Base-by-base conservation (phyloP, 164 flowering plant species). In the Buxus sempervirens region DNA sequence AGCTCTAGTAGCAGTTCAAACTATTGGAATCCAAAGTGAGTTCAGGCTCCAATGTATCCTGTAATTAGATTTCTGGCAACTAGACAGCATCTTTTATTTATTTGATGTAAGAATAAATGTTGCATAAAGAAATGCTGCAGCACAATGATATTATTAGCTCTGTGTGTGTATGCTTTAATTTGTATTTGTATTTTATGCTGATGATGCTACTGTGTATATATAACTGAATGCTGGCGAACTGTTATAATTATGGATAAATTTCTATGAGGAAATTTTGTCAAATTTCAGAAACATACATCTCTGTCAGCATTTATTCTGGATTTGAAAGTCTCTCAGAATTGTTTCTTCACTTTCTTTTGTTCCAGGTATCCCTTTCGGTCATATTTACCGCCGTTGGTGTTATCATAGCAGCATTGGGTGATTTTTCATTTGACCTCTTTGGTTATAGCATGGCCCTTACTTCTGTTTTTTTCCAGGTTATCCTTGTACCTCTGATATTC, bases 381-480 rank as follows among this genome's bases (percentile, higher is more conserved):
- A 48, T 88, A 45, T 67, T 91, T 62, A 93, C 81, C 59, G 97
- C 96, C 69, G 76, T 85, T 53, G 98, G 98, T 28, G 94, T 89
- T 66, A 42, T 93, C 65, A 82, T 96, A 64, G 99, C 99, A 60
- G 98, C 98, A 8, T 62, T 96, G 15, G 99, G 99, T 63, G 99
- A 96, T 78, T 91, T 96, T 80, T 93, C 99, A 15, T 90, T 96
- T 73, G 98, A 96, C 77, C 79, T 87, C 57, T 81, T 85, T 76
- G 99, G 98, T 68, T 96, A 96, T 69, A 75, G 89, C 83, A 85
- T 96, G 98, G 99, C 98, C 60, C 80, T 93, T 32, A 87, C 79
- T 64, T 96, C 99, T 79, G 99, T 96, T 5, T 93, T 91, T 77
- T 96, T 93, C 80, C 98, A 93, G 98, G 98, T 96, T 62, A 20